Percentiles rank a stretch among this genome's conserved stretches.
Evolutionary conservation across 345 rosid species (phyloP).

Genomic region (Garcia nutans): DNA sequence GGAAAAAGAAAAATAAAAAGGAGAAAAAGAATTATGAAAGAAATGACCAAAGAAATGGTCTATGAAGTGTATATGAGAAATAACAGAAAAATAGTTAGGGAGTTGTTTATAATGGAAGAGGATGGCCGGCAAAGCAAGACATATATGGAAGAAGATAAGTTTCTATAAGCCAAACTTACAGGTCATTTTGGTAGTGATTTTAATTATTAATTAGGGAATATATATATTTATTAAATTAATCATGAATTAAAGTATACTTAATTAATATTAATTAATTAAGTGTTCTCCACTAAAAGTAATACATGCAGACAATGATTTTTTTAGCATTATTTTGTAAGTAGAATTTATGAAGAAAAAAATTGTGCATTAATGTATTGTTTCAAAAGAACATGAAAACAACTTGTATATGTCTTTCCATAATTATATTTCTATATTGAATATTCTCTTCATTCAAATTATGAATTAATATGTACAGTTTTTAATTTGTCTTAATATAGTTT

Average conservation of each 20-base stretch:
- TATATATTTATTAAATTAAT: background rate
- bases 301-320: background rate
- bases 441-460: no score
- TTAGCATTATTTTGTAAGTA: background rate
- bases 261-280: background rate
- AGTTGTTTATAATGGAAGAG: slow-evolving; percentile 16
- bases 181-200: slow-evolving; percentile 48
- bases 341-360: slow-evolving; percentile 18
- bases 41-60: slow-evolving; percentile 36
- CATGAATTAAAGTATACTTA: background rate
- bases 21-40: slow-evolving; percentile 12
- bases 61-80: background rate
- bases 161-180: slow-evolving; percentile 40
- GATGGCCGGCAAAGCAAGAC: slow-evolving; percentile 64
- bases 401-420: no score
- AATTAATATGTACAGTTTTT: no score
- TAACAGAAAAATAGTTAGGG: background rate
- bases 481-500: no score
- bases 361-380: no score
- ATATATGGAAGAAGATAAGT: slow-evolving; percentile 27
- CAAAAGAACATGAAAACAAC: no score
- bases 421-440: no score
- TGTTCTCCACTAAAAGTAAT: background rate
- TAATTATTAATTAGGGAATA: background rate
- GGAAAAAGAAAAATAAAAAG: no score